These are phyloP conservation scores for Penicillium psychrosexuale DNA, from an alignment of 2,329 filamentous ascomycete species.

Conservation along the genomic window DNA sequence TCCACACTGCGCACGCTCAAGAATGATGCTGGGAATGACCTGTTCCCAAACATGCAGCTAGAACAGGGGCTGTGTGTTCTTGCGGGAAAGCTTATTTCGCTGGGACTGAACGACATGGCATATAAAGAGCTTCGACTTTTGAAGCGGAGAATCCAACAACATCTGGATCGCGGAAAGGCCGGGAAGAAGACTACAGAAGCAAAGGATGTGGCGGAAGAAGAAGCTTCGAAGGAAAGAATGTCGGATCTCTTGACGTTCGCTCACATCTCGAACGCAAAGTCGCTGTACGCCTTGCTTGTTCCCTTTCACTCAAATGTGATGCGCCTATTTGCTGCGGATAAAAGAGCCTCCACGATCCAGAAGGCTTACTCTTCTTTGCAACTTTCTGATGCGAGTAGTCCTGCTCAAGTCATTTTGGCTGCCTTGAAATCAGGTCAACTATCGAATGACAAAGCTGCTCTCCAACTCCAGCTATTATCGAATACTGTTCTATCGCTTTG, in stretches of 20 bases:
- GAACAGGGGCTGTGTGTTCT: constrained; percentile 45
- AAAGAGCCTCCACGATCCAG: constrained; percentile 31
- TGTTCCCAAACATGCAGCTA: constrained; percentile 38
- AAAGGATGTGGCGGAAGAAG: constrained; percentile 25
- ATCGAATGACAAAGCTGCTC: constrained; percentile 39
- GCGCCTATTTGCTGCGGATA: constrained; percentile 37
- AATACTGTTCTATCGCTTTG: constrained; percentile 40
- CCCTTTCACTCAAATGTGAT: constrained; percentile 43
- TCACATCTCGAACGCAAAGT: constrained; percentile 26
- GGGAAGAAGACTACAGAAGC: constrained; percentile 17
- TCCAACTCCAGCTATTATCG: constrained; percentile 46
- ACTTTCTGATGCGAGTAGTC: constrained; percentile 37
- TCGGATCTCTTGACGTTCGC: constrained; percentile 38
- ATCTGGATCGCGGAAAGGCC: constrained; percentile 24
- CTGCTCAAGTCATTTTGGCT: constrained; percentile 38
- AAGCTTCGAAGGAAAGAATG: constrained; percentile 34
- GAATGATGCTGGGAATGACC: constrained; percentile 24
- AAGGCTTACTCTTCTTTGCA: constrained; percentile 33
- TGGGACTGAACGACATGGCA: constrained; percentile 42
- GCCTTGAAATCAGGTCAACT: constrained; percentile 38
- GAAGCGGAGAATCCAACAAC: constrained; percentile 37
- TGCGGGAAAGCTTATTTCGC: constrained; percentile 40
- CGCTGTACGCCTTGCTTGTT: constrained; percentile 34
- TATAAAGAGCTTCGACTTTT: constrained; percentile 41
- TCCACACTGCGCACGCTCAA: constrained; percentile 38